Evolutionary conservation across 148 eudicot genomes (phyloP), one percentile per base, ranked within the genome.

Genomic region (Polygonum aviculare): DNA sequence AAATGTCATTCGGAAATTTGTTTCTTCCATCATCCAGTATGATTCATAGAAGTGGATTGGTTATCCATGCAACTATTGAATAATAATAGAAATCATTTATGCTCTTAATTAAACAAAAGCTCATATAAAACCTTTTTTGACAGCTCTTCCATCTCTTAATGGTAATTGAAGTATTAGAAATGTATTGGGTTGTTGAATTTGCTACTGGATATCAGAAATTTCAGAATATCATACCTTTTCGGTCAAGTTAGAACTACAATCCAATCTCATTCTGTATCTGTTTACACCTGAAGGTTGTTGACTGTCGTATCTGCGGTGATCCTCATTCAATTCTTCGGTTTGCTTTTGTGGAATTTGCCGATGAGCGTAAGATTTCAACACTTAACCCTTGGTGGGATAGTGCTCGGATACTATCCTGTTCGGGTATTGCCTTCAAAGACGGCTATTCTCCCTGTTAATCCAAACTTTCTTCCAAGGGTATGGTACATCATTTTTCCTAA

Each of bases 361-460:
- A 92, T 71, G 97, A 90, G 73, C 78, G 98, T 94, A 85, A 86
- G 93, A 81, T 33, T 47, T 19, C 33, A 8, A 21, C 22, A 16
- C 7, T 86, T 95, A 71, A 87, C 44, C 82, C 87, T 90, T 73
- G 81, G 86, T 62, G 96, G 97, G 79, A 90, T 91, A n/a, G 80
- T 89, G 74, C 81, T 92, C 65, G 98, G 97, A n/a, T 92, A 82
- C 81, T 90, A 92, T 79, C 97, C 90, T 50, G 84, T 92, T 65
- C 87, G 81, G 87, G 98, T 95, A 59, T 82, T 90, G 73, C 98
- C 98, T 75, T 95, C 98, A 31, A 95, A 95, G 83, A 95, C 98
- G 73, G 98, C 98, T 57, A 95, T 95, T 75, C 94, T 90, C 80
- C 98, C 98, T 78, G 98, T 94, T 75, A 94, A 94, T 83, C 98